Conservation (phyloP, 176 grass and related monocot species). For the Canna indica region DNA sequence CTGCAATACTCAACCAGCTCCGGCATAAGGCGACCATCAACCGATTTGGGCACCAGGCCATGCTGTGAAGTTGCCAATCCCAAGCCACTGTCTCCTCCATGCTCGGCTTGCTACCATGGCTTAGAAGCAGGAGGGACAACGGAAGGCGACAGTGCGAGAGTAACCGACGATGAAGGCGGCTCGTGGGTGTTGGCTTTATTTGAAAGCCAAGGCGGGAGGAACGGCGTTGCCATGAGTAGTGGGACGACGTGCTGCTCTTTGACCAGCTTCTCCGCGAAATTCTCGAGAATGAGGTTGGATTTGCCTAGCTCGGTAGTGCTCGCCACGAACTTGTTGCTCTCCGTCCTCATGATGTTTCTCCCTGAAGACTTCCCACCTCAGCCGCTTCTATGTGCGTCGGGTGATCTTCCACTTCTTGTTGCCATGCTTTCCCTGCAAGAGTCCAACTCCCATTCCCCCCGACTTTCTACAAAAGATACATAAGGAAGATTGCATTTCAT, state of each 20-base stretch:
- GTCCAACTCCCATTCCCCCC: slow-evolving; percentile 48
- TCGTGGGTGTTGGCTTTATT: slow-evolving; percentile 24
- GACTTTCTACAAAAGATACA: slow-evolving; percentile 16
- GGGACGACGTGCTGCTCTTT: slow-evolving; percentile 33
- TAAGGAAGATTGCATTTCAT: background rate
- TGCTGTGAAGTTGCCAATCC: slow-evolving; percentile 6
- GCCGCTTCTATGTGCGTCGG: slow-evolving; percentile 68
- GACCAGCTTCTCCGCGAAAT: slow-evolving; percentile 91
- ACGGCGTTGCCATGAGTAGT: slow-evolving; percentile 63
- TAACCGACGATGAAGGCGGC: slow-evolving; percentile 31
- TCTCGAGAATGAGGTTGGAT: slow-evolving; percentile 92
- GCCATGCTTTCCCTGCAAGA: slow-evolving; percentile 86
- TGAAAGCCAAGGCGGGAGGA: slow-evolving; percentile 75
- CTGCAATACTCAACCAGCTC: slow-evolving; percentile 64
- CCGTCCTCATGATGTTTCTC: slow-evolving; percentile 88
- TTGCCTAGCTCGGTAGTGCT: slow-evolving; percentile 49
- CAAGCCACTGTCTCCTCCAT: background rate
- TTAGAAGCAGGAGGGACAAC: slow-evolving; percentile 14
- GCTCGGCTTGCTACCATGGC: slow-evolving; percentile 6
- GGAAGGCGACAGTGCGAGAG: slow-evolving; percentile 28
- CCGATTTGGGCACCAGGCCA: background rate
- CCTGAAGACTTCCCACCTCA: slow-evolving; percentile 99
- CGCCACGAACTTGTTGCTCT: slow-evolving; percentile 31
- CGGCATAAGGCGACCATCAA: background rate
- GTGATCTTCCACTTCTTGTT: slow-evolving; percentile 99